Conservation (phyloP, 108 stramenopile genomes). For the Tribonema minus region DNA sequence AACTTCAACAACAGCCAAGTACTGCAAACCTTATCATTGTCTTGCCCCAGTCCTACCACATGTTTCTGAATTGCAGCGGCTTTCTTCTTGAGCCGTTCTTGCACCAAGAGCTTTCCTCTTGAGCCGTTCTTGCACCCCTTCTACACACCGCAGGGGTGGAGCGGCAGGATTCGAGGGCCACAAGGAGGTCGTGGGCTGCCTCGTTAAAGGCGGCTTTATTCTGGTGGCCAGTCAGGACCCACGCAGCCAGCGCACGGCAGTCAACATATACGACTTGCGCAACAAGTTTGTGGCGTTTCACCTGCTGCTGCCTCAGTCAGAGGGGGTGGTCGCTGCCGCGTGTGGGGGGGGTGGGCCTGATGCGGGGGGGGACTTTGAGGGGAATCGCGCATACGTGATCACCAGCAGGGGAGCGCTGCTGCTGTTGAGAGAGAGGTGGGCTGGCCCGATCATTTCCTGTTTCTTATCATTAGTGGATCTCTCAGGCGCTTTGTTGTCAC, state of each 20-base stretch:
- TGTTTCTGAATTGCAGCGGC: too few species aligned
- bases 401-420: constrained; percentile 65
- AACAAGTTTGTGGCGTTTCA: constrained; percentile 44
- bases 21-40: too few species aligned
- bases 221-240: constrained; percentile 35
- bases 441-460: too few species aligned
- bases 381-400: constrained; percentile 33
- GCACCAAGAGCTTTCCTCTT: too few species aligned
- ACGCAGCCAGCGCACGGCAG: constrained; percentile 9
- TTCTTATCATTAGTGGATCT: too few species aligned
- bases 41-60: too few species aligned
- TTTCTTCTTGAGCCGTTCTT: too few species aligned
- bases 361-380: background rate
- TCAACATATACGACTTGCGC: constrained; percentile 44
- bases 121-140: too few species aligned
- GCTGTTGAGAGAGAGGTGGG: constrained; percentile 79
- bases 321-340: background rate
- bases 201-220: too few species aligned
- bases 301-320: constrained; percentile 9
- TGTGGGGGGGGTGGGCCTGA: background rate
- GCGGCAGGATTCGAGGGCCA: constrained; percentile 47
- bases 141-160: too few species aligned
- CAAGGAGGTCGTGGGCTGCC: constrained; percentile 33
- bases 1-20: too few species aligned
- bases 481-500: too few species aligned